Evolutionary conservation across 164 flowering plant genomes (phyloP), one percentile per base, ranked within the genome.

Genomic region (Vitis rupestris): DNA sequence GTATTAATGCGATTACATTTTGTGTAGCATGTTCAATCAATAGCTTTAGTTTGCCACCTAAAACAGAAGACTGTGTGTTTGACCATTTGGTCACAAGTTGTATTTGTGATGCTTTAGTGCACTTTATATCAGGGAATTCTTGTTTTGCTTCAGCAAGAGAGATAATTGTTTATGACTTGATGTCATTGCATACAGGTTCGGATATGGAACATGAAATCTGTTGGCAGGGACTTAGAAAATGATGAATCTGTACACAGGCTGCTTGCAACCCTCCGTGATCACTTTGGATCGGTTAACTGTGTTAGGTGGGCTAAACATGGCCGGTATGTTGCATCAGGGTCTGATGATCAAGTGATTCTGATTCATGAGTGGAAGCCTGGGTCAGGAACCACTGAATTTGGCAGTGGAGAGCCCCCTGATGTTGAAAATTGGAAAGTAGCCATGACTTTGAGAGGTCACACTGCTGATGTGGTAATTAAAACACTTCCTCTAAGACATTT

Each of bases 271-370:
- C 86, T 95, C 4, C 96, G 97, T 56, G 99, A 95, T 75, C 99
- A 95, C 77, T 95, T 93, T 84, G 99, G 99, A 10, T 93, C 99
- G 9, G 99, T 95, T 58, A 95, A 95, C 75, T 95, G 99, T 82
- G 95, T 93, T 75, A 86, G 99, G 78, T 95, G 99, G 99, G 97
- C 99, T 54, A 95, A 90, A 75, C 96, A 95, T 77, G 95, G 98
- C 10, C 79, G 95, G 17, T 87, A 81, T 75, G 74, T 95, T 73
- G 99, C 99, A 58, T 95, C 99, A 27, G 99, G 99, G 60, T 95
- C 99, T 68, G 98, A 95, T 80, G 99, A 95, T 84, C 98, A 91
- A 75, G 97, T 85, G 53, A 95, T 95, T 83, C 80, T 82, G 13
- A 76, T 95, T 79, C 99, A 95, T 70, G 99, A 95, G 84, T 84